Conservation (phyloP, 371 early-diverging fungal species). For the Entomophthora muscae region DNA sequence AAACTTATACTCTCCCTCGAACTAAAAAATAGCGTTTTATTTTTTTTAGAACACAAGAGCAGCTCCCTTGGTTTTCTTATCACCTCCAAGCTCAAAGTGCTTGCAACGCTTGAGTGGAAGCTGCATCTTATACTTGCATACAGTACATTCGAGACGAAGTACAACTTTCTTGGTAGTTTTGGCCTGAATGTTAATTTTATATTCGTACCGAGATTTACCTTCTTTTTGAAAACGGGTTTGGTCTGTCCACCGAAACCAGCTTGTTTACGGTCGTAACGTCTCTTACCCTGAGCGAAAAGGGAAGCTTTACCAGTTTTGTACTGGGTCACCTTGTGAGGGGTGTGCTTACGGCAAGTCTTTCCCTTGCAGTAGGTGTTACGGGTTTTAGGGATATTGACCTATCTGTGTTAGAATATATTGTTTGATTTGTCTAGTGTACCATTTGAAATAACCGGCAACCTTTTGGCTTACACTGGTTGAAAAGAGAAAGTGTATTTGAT, state of each 20-base stretch:
- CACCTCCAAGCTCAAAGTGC: slow-evolving; percentile 99
- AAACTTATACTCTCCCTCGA: too few species aligned
- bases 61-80: slow-evolving; percentile 75
- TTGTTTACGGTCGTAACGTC: slow-evolving; percentile 82
- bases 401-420: too few species aligned
- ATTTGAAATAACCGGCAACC: too few species aligned
- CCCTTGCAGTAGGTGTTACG: slow-evolving; percentile 78
- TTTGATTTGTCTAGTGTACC: too few species aligned
- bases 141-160: slow-evolving; percentile 94
- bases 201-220: slow-evolving; percentile 10
- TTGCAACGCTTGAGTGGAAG: slow-evolving; percentile 96
- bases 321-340: slow-evolving; percentile 96
- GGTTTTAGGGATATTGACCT: slow-evolving; percentile 26
- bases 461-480: too few species aligned
- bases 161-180: slow-evolving; percentile 99
- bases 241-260: slow-evolving; percentile 98
- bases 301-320: slow-evolving; percentile 99
- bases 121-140: slow-evolving; percentile 95
- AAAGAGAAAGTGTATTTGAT: too few species aligned
- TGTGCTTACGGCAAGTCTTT: slow-evolving; percentile 91
- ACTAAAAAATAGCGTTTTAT: too few species aligned
- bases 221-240: slow-evolving; percentile 94
- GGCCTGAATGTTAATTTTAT: slow-evolving; percentile 23
- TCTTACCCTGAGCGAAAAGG: slow-evolving; percentile 89
- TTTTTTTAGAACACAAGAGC: slow-evolving; percentile 16